Evolutionary conservation across 768 basidiomycete species (phyloP).

Genomic region (Lanmaoa pseudosensibilis): DNA sequence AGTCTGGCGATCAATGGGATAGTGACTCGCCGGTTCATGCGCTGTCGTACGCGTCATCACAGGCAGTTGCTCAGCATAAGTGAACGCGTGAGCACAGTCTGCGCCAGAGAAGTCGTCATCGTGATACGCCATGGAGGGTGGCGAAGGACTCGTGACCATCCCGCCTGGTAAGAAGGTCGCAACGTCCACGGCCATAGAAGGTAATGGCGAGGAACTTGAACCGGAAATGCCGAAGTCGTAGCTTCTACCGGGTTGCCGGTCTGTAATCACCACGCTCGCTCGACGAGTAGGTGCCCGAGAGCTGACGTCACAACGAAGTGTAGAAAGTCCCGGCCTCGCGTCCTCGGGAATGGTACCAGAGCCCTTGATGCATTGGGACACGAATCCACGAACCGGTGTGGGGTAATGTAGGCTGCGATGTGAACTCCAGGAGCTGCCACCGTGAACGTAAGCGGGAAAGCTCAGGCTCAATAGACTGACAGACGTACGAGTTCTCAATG

Average conservation of each 20-base stretch:
- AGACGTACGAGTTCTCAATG: conserved; percentile 28
- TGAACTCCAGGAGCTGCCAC: conserved; percentile 28
- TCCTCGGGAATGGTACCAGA: conserved; percentile 23
- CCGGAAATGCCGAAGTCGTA: conserved; percentile 5
- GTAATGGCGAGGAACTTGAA: conserved; percentile 12
- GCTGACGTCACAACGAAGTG: conserved; percentile 25
- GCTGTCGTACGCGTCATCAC: conserved; percentile 15
- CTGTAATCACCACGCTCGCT: conserved; percentile 15
- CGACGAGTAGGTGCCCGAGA: conserved; percentile 12
- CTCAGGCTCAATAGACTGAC: conserved; percentile 7
- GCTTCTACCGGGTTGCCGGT: conserved; percentile 9
- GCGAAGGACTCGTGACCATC: conserved; percentile 21
- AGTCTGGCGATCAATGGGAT: conserved; percentile 17
- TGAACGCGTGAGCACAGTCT: conserved; percentile 17
- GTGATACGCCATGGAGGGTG: conserved; percentile 24
- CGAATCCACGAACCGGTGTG: conserved; percentile 22
- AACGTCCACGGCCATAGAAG: conserved; percentile 15
- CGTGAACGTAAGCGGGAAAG: conserved; percentile 23
- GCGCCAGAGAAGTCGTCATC: conserved; percentile 21
- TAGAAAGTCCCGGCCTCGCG: conserved; percentile 21
- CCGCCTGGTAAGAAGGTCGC: conserved; percentile 13
- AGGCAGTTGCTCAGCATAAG: conserved; percentile 13
- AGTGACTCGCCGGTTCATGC: conserved; percentile 13
- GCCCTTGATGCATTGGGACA: conserved; percentile 16
- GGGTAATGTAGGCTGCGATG: conserved; percentile 28